These are phyloP conservation scores for Phyllosticta capitalensis DNA, from an alignment of 2,329 filamentous ascomycete genomes.

Conservation along the genomic window DNA sequence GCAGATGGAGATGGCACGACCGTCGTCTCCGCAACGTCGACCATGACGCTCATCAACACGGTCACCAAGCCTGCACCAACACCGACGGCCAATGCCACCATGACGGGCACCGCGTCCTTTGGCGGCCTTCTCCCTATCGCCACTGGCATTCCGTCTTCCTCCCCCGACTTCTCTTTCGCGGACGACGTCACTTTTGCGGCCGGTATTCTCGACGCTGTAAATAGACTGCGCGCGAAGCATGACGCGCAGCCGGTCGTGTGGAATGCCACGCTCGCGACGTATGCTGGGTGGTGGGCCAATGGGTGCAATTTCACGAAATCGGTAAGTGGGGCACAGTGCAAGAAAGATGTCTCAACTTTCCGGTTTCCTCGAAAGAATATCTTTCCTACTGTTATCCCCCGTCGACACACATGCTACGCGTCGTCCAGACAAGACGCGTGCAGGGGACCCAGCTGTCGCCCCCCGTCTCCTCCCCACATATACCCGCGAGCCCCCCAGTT, in stretches of 20 bases:
- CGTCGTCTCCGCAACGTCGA: background rate
- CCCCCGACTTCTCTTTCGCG: background rate
- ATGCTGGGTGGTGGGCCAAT: background rate
- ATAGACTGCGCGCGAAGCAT: background rate
- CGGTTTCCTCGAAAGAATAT: no score
- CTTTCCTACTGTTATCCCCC: no score
- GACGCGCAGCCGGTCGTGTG: background rate
- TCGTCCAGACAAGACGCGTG: no score
- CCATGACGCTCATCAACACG: conserved; percentile 54
- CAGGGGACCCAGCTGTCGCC: background rate
- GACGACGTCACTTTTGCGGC: background rate
- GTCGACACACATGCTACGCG: no score
- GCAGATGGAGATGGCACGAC: background rate
- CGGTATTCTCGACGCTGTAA: background rate
- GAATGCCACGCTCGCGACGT: background rate
- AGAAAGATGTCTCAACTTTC: background rate
- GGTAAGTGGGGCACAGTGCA: background rate
- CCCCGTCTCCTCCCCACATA: background rate
- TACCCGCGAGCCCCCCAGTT: background rate
- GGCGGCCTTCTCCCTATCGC: background rate
- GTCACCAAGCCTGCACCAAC: conserved; percentile 26
- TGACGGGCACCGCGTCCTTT: conserved; percentile 24
- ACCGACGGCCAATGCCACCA: background rate
- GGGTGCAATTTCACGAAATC: background rate
- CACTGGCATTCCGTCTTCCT: background rate